Evolutionary conservation across 2,329 filamentous ascomycete species (phyloP).

Genomic region (Domatiomyces globalis): DNA sequence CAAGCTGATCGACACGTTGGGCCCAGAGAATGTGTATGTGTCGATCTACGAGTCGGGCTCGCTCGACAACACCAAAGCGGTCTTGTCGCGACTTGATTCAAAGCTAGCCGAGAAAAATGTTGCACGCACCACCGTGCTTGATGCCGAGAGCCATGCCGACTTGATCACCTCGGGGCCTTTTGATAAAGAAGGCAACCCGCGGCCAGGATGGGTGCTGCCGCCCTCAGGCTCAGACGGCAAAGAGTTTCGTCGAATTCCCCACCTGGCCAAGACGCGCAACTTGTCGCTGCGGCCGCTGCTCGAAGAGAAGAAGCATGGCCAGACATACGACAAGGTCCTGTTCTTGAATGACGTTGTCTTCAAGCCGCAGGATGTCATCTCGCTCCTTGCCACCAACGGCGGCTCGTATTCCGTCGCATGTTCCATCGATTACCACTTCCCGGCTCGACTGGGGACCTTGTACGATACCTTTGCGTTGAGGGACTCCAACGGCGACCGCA

Average conservation of each 20-base stretch:
- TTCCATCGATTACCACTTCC: conserved; percentile 41
- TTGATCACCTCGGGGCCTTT: conserved; percentile 35
- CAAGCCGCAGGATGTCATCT: conserved; percentile 38
- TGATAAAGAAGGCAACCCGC: conserved; percentile 25
- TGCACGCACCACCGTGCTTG: conserved; percentile 41
- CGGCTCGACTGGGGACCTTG: conserved; percentile 40
- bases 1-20: conserved; percentile 50
- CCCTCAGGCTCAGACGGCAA: conserved; percentile 28
- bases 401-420: conserved; percentile 53
- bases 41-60: conserved; percentile 56
- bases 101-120: conserved; percentile 28
- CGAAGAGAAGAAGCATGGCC: conserved; percentile 37
- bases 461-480: conserved; percentile 64
- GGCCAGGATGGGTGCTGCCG: conserved; percentile 45
- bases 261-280: conserved; percentile 52
- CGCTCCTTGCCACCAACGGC: conserved; percentile 44
- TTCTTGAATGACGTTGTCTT: conserved; percentile 41
- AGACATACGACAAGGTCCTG: conserved; percentile 43
- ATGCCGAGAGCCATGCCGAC: conserved; percentile 45
- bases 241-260: conserved; percentile 54
- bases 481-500: conserved; percentile 49
- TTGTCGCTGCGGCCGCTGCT: conserved; percentile 45
- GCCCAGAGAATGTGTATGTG: conserved; percentile 50
- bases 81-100: conserved; percentile 42
- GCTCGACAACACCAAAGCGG: conserved; percentile 53